A percentile compares a stretch with the other conserved stretches of the same genome.
phyloP scores from a whole-genome alignment of 2,329 filamentous ascomycete genomes.

The Trichoderma afroharzianum region DNA sequence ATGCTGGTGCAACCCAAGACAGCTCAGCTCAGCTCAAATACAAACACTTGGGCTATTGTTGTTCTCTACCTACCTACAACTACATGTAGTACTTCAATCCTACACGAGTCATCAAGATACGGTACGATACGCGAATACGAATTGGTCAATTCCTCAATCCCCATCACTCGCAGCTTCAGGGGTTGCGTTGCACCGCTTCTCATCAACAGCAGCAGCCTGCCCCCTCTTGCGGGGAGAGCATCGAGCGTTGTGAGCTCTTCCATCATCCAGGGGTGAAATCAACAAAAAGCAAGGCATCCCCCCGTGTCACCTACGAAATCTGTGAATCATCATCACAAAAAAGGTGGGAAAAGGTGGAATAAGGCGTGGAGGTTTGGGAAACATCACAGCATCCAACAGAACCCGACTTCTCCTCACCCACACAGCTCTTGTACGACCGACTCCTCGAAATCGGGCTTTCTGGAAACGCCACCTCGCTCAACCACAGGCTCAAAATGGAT shows the following conservation, averaged over 20 bases:
- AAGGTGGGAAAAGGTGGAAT: no score
- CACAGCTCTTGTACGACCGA: constrained; percentile 23
- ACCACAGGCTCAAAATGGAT: constrained; percentile 30
- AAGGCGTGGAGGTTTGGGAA: background rate
- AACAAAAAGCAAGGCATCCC: background rate
- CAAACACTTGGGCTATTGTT: background rate
- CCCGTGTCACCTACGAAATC: background rate
- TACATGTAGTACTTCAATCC: background rate
- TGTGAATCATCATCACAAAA: background rate
- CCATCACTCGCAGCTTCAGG: background rate
- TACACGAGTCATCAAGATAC: background rate
- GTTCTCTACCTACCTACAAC: background rate
- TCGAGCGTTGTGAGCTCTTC: background rate
- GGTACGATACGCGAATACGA: background rate
- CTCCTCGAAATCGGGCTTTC: constrained; percentile 2
- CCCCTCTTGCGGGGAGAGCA: background rate
- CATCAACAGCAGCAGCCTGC: background rate
- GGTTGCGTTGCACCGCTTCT: constrained; percentile 5
- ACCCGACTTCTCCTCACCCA: background rate
- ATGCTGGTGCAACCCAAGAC: background rate
- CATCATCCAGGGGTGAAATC: background rate
- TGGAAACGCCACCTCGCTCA: constrained; percentile 32
- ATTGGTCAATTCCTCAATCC: background rate
- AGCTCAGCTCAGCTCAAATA: background rate
- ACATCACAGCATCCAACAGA: background rate